Base-by-base conservation (phyloP, 1,139 yeast genomes). In the Hyphopichia fennica region DNA sequence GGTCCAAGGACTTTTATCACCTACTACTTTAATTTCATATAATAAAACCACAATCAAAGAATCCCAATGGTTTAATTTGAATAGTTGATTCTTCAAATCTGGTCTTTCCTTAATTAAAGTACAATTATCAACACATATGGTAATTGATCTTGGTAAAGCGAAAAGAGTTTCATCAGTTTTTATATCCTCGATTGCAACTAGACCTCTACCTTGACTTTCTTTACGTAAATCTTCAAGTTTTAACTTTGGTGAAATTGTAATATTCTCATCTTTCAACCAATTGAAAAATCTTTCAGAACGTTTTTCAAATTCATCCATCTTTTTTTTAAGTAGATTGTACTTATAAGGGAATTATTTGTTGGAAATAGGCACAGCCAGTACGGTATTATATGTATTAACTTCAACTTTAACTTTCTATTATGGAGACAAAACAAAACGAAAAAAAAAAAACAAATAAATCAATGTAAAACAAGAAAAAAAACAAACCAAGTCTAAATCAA, bases 151-250 rank as follows among this genome's bases (percentile, higher is more conserved):
- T 0, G 97, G 95, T 18, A 93, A 74, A 31, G 77, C 72, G 59
- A 90, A 88, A 15, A 93, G 63, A 1, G 68, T 67, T 47, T 87
- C 95, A 44, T 74, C 84, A 28, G 66, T 58, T 3, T 54, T 52
- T 22, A 91, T 85, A 50, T 82, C 82, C 28, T 77, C 77, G 1
- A 54, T 46, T 0, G 97, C 95, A 9, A 84, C 60, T 11, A 93
- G 61, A 7, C 95, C 96, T 32, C 97, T 74, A 14, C 98, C 98
- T 60, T 87, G 90, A 37, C 75, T 66, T 11, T 58, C 51, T 1
- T 52, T 44, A 38, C 96, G 69, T 38, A 79, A 70, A 60, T 91
- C 96, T 2, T 67, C 72, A 7, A 91, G 68, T 17, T 62, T 54
- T 10, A 89, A 65, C 46, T 84, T 82, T 2, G 79, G 67, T 1